phyloP scores from a whole-genome alignment of 2,329 filamentous ascomycete species.

The Hymenoscyphus albidus region DNA sequence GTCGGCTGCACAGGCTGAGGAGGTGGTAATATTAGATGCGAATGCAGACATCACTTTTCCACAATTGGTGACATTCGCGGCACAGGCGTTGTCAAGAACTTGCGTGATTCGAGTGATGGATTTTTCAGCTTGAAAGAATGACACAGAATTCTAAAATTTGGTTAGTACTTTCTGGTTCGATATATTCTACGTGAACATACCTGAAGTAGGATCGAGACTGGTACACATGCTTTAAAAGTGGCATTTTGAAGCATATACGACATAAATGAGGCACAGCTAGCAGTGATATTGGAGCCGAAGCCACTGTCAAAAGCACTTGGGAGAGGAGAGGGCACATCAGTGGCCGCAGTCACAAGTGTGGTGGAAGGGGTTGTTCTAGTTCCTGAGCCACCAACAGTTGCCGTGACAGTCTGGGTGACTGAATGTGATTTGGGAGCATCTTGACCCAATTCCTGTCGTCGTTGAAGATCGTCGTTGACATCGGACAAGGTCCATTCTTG shows the following conservation, averaged over 20 bases:
- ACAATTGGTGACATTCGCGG: constrained; percentile 63
- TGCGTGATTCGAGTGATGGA: constrained; percentile 69
- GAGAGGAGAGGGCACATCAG: constrained; percentile 40
- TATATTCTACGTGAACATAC: constrained; percentile 44
- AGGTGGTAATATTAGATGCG: constrained; percentile 59
- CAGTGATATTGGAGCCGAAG: constrained; percentile 58
- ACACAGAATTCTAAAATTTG: constrained; percentile 63
- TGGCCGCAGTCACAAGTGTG: constrained; percentile 18
- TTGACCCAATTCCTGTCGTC: constrained; percentile 14
- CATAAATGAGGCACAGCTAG: constrained; percentile 31
- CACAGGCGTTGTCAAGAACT: constrained; percentile 75
- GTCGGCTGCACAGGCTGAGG: constrained; percentile 68
- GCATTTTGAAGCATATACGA: constrained; percentile 28
- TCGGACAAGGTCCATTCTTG: constrained; percentile 11
- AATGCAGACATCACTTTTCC: constrained; percentile 58
- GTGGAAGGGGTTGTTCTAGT: constrained; percentile 6
- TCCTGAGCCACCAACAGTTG: constrained; percentile 10
- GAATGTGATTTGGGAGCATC: constrained; percentile 14
- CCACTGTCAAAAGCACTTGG: constrained; percentile 66
- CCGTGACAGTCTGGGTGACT: constrained; percentile 14
- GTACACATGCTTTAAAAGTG: constrained; percentile 58
- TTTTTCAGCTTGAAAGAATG: constrained; percentile 76
- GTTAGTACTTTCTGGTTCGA: constrained; percentile 5
- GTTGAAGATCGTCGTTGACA: constrained; percentile 20
- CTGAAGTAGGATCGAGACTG: constrained; percentile 78